phyloP scores from a whole-genome alignment of 2,329 filamentous ascomycete species.

The Alternaria longipes region DNA sequence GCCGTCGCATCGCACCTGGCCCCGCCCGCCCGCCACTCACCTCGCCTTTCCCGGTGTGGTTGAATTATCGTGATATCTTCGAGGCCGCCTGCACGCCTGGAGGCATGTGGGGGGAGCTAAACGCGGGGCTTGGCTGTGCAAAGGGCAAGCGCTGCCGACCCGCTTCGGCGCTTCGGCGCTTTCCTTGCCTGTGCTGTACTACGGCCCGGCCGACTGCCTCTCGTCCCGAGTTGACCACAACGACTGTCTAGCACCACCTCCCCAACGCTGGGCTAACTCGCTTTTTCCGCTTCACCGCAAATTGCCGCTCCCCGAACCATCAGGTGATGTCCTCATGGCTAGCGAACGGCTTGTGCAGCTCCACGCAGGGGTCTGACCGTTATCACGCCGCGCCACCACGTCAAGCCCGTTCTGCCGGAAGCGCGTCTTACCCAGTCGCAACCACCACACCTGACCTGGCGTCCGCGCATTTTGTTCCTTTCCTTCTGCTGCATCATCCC shows the following conservation, averaged over 20 bases:
- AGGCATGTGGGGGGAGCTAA: constrained; percentile 19
- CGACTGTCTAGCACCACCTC: constrained; percentile 1
- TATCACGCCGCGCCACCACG: constrained; percentile 8
- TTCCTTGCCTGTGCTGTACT: neutral
- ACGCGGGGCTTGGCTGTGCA: constrained; percentile 17
- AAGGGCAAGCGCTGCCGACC: constrained; percentile 7
- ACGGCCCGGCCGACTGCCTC: constrained; percentile 13
- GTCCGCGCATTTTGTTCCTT: neutral
- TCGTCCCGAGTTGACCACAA: constrained; percentile 8
- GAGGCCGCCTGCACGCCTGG: constrained; percentile 6
- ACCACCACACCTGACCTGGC: neutral
- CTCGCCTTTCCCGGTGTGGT: constrained; percentile 4
- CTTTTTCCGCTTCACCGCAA: constrained; percentile 9
- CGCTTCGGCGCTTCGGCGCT: constrained; percentile 6
- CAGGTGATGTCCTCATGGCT: neutral
- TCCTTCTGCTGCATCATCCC: neutral
- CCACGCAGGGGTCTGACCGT: constrained; percentile 4
- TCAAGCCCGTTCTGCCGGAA: constrained; percentile 7
- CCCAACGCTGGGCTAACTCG: constrained; percentile 4
- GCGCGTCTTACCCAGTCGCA: constrained; percentile 3
- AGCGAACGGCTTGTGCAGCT: neutral
- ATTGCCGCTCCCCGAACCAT: neutral
- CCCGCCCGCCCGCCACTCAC: constrained; percentile 1
- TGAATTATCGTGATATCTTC: constrained; percentile 6
- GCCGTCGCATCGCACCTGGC: neutral